These are phyloP conservation scores for Rhizopus microsporus DNA, from an alignment of 371 early-diverging fungal species.

Conservation along the genomic window DNA sequence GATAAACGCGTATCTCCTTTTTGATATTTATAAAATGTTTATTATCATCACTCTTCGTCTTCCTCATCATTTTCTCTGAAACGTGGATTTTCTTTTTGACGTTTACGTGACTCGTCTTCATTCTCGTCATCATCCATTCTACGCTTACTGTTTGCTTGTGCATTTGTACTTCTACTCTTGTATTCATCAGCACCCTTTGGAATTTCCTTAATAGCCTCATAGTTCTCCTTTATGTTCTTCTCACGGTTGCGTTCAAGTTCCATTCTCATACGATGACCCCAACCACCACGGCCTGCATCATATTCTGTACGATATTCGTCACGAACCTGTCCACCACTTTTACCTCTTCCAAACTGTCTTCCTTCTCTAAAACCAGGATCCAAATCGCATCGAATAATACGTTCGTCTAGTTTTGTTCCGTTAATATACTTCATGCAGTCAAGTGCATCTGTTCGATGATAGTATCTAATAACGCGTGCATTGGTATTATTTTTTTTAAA, in stretches of 20 bases:
- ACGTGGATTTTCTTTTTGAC: conserved; percentile 59
- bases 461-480: conserved; percentile 66
- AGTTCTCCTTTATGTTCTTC: conserved; percentile 62
- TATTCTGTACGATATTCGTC: conserved; percentile 95
- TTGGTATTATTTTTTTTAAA: background rate
- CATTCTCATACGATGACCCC: conserved; percentile 81
- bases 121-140: conserved; percentile 46
- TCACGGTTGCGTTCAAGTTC: conserved; percentile 67
- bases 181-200: conserved; percentile 65
- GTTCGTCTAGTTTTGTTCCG: conserved; percentile 94
- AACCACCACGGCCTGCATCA: conserved; percentile 96
- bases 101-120: conserved; percentile 39
- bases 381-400: conserved; percentile 93
- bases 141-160: conserved; percentile 25
- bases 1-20: conserved; percentile 1
- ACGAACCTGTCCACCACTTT: conserved; percentile 94
- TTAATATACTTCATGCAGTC: conserved; percentile 94
- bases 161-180: conserved; percentile 46
- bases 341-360: conserved; percentile 96
- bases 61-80: conserved; percentile 61
- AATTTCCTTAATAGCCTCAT: conserved; percentile 63
- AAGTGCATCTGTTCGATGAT: conserved; percentile 82
- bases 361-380: conserved; percentile 97
- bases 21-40: background rate
- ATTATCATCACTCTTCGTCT: conserved; percentile 48